phyloP scores from a whole-genome alignment of 768 basidiomycete genomes.

The Candolleomyces eurysporus region DNA sequence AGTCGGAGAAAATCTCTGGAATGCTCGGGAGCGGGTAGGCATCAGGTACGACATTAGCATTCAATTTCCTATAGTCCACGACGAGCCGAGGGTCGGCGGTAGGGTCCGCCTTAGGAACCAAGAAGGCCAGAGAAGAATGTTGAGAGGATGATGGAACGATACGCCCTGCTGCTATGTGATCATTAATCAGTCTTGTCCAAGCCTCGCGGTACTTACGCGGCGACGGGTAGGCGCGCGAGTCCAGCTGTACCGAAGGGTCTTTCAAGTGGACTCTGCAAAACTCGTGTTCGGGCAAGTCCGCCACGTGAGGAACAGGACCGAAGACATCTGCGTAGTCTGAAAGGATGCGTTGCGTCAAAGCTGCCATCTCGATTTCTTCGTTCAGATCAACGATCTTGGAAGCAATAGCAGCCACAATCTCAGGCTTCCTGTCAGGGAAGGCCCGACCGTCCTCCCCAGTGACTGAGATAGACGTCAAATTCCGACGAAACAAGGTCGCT shows the following conservation, averaged over 20 bases:
- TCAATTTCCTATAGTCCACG: constrained; percentile 30
- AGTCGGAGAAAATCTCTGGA: constrained; percentile 32
- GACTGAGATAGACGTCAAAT: too few relatives aligned
- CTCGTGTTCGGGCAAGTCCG: constrained; percentile 20
- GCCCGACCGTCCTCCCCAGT: too few relatives aligned
- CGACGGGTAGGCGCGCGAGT: constrained; percentile 7
- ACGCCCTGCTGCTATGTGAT: constrained; percentile 28
- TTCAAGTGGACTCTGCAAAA: constrained; percentile 22
- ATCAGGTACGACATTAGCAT: constrained; percentile 27
- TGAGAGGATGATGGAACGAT: constrained; percentile 24
- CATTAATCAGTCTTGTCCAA: constrained; percentile 25
- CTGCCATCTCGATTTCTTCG: constrained; percentile 29
- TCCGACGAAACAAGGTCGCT: too few relatives aligned
- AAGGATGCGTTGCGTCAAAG: not conserved
- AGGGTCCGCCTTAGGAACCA: constrained; percentile 32
- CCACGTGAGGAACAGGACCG: constrained; percentile 12
- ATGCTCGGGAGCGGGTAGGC: constrained; percentile 25
- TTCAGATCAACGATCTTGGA: constrained; percentile 22
- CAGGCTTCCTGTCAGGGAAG: too few relatives aligned
- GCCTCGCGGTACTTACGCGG: constrained; percentile 23
- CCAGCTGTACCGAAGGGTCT: constrained; percentile 23
- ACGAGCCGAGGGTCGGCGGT: constrained; percentile 31
- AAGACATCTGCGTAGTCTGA: not conserved
- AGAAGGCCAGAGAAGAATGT: constrained; percentile 32
- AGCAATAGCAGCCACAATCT: too few relatives aligned